Conservation (phyloP, 208 protist genomes). For the Acanthamoeba divionensis region DNA sequence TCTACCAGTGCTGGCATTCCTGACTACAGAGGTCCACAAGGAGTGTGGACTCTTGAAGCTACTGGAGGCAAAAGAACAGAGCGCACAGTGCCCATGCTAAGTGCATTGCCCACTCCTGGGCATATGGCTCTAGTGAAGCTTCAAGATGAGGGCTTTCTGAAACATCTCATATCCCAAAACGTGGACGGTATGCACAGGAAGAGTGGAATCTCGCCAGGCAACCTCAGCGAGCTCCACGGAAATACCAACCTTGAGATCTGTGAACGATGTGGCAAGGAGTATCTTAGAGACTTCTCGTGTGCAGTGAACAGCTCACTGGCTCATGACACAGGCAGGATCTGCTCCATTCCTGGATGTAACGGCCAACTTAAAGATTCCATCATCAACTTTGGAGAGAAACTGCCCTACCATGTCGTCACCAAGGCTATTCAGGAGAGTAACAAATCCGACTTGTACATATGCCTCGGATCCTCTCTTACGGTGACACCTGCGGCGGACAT, state of each 20-base stretch:
- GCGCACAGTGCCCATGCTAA: neutral
- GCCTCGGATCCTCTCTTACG: constrained; percentile 44
- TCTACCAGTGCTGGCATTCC: constrained; percentile 56
- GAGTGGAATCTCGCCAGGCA: constrained; percentile 27
- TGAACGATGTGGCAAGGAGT: constrained; percentile 50
- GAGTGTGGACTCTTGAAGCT: constrained; percentile 62
- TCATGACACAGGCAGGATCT: constrained; percentile 45
- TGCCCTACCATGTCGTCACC: constrained; percentile 3
- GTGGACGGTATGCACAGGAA: constrained; percentile 60
- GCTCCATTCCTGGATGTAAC: neutral
- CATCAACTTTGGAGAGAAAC: constrained; percentile 58
- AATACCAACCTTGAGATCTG: constrained; percentile 59
- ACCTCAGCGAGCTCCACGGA: constrained; percentile 58
- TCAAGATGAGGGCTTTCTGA: constrained; percentile 25
- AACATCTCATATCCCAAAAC: constrained; percentile 64
- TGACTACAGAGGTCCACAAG: constrained; percentile 65
- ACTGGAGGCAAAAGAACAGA: constrained; percentile 15
- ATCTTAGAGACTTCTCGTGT: constrained; percentile 47
- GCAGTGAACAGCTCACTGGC: neutral
- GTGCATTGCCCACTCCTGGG: constrained; percentile 50
- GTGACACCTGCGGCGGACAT: constrained; percentile 50
- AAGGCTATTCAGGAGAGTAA: neutral
- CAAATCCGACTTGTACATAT: constrained; percentile 41
- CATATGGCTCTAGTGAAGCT: constrained; percentile 66
- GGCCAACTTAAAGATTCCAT: constrained; percentile 52